phyloP scores from a whole-genome alignment of 2,329 filamentous ascomycete genomes.

The Calonectria montana region DNA sequence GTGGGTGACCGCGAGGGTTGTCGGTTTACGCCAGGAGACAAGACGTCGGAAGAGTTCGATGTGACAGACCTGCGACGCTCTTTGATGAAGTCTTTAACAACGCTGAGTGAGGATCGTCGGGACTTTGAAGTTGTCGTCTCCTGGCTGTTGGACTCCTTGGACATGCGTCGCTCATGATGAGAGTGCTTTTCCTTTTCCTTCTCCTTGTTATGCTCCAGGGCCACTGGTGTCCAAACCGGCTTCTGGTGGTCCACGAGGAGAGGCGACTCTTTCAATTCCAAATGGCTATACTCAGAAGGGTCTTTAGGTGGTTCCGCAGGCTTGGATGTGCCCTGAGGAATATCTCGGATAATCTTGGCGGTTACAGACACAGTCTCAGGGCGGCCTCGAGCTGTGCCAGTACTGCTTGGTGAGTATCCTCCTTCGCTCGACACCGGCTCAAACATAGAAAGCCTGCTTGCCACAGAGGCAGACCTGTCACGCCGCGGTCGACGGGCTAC shows the following conservation, averaged over 20 bases:
- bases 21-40: slow-evolving; percentile 31
- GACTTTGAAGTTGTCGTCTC: slow-evolving; percentile 49
- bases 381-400: slow-evolving; percentile 55
- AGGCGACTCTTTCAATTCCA: slow-evolving; percentile 70
- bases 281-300: slow-evolving; percentile 56
- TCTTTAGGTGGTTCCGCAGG: slow-evolving; percentile 55
- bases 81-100: slow-evolving; percentile 72
- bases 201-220: slow-evolving; percentile 51
- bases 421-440: slow-evolving; percentile 50
- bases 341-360: slow-evolving; percentile 82
- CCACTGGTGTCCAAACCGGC: slow-evolving; percentile 41
- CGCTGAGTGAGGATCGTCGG: slow-evolving; percentile 68
- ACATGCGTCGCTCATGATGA: slow-evolving; percentile 61
- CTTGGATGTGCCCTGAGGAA: slow-evolving; percentile 55
- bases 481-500: slow-evolving; percentile 47
- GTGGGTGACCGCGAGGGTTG: slow-evolving; percentile 56
- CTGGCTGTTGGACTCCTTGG: slow-evolving; percentile 50
- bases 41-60: slow-evolving; percentile 57
- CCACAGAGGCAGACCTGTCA: slow-evolving; percentile 65
- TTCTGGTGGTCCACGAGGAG: slow-evolving; percentile 67
- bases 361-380: slow-evolving; percentile 90
- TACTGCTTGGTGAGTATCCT: slow-evolving; percentile 41
- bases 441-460: slow-evolving; percentile 67
- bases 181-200: slow-evolving; percentile 47
- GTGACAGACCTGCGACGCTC: slow-evolving; percentile 66